Conservation (phyloP, 1,284 basidiomycete species). For the Trametes pubescens region DNA sequence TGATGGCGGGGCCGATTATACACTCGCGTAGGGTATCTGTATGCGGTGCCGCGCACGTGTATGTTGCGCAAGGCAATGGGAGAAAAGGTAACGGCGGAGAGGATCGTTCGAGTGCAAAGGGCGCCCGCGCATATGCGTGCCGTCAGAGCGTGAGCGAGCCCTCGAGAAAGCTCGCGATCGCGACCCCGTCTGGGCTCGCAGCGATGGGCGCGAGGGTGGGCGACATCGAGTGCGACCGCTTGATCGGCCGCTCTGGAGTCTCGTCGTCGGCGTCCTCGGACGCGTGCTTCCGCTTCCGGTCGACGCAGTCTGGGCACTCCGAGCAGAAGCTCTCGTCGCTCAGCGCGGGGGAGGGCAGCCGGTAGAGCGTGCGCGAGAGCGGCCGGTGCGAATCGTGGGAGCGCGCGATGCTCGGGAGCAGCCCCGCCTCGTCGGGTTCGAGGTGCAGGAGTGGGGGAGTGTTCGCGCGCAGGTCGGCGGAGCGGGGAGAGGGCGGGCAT, state of each 20-base stretch:
- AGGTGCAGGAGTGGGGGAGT: constrained; percentile 22
- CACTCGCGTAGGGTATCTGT: constrained; percentile 9
- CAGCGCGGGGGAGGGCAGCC: constrained; percentile 37
- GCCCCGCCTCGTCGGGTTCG: constrained; percentile 24
- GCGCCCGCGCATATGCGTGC: constrained; percentile 1
- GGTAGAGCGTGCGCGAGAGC: constrained; percentile 34
- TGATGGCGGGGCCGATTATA: constrained; percentile 10
- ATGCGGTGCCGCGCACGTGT: not conserved
- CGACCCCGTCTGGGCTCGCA: constrained; percentile 14
- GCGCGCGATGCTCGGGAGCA: constrained; percentile 25
- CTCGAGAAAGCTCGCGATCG: constrained; percentile 27
- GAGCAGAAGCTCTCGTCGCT: constrained; percentile 43
- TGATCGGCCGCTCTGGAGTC: constrained; percentile 29
- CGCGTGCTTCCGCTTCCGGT: constrained; percentile 35
- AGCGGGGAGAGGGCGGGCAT: constrained; percentile 24
- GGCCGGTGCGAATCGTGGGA: constrained; percentile 14
- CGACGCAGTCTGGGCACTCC: constrained; percentile 41
- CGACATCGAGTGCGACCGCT: constrained; percentile 34
- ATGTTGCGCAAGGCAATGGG: not conserved
- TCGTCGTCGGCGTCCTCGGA: constrained; percentile 21
- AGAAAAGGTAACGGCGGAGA: not conserved
- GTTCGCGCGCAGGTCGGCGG: constrained; percentile 25
- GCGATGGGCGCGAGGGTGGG: constrained; percentile 20
- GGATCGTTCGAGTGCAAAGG: not conserved
- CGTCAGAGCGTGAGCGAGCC: constrained; percentile 30